Base-by-base conservation (phyloP, 352 stramenopile species). In the Phytophthora megakarya region DNA sequence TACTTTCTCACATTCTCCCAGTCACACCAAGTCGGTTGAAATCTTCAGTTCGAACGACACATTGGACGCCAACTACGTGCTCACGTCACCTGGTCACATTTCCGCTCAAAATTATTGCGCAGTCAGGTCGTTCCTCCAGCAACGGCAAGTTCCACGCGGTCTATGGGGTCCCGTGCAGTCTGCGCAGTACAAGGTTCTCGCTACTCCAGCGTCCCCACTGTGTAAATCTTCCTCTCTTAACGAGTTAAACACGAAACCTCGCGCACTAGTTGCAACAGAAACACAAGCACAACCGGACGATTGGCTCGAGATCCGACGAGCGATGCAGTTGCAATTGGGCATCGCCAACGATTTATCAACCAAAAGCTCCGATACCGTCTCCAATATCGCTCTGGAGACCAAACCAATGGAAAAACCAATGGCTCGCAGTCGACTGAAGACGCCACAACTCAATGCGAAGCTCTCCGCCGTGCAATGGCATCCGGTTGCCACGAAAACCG, bases 21-120 rank as follows among this genome's bases (percentile, higher is more conserved):
- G 76, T 18, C 78, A 40, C n/a, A 33, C 16, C 11, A 62, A 54
- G 9, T 26, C 72, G 4, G 65, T 91, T 15, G 70, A 86, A 28
- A 48, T 88, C 28, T 91, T 86, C 44, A 74, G 61, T 46, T 66
- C 75, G 6, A 85, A 77, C n/a, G 68, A 83, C 35, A 85, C 80
- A n/a, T 35, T 85, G 18, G 76, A 91, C 61, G 68, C 80, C 42
- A 91, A 91, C 67, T 91, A 89, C 58, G 82, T 91, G 44, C 65
- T 92, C 23, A 72, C 80, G 6, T 75, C 80, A 0, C 73, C 73
- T 4, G 64, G 61, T 9, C 39, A 88, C 11, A 75, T 90, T 23
- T 63, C 66, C 4, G 65, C 73, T 3, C 83, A 90, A 35, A 92
- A 92, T 53, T 80, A 69, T n/a, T 84, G 76, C 11, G 78, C 76